Evolutionary conservation across 2,329 filamentous ascomycete species (phyloP).

Genomic region (Phyllosticta capitalensis): DNA sequence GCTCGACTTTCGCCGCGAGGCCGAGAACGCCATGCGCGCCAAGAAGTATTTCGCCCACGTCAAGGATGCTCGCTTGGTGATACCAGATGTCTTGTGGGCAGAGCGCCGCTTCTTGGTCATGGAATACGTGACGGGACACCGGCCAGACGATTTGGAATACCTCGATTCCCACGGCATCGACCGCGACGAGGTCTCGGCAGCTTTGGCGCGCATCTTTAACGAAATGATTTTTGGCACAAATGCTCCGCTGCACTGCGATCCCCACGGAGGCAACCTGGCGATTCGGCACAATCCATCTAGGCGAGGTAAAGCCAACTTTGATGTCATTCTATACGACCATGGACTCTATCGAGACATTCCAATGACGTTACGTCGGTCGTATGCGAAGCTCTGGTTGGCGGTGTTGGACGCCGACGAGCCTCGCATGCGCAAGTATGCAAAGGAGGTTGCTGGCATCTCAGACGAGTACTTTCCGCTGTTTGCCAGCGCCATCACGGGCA

Average conservation of each 20-base stretch:
- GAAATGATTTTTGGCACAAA: constrained; percentile 95
- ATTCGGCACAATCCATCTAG: constrained; percentile 65
- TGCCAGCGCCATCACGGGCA: constrained; percentile 88
- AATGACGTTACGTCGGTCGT: constrained; percentile 64
- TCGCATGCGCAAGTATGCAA: constrained; percentile 78
- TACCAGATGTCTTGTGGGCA: constrained; percentile 84
- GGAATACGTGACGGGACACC: constrained; percentile 79
- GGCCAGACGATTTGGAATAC: constrained; percentile 81
- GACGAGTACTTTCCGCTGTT: constrained; percentile 92
- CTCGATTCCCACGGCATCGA: constrained; percentile 81
- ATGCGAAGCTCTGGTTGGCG: constrained; percentile 95
- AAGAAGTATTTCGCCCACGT: constrained; percentile 71
- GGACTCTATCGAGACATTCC: constrained; percentile 93
- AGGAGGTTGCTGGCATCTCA: constrained; percentile 78
- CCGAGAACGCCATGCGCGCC: constrained; percentile 69
- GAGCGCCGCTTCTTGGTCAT: constrained; percentile 86
- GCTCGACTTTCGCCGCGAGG: constrained; percentile 80
- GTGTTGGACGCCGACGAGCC: constrained; percentile 82
- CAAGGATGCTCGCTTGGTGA: constrained; percentile 68
- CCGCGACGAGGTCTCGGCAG: constrained; percentile 88
- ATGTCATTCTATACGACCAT: constrained; percentile 93
- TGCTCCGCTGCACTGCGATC: constrained; percentile 90
- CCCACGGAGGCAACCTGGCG: constrained; percentile 91
- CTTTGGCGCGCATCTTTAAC: constrained; percentile 88
- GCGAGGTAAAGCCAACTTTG: constrained; percentile 64